A percentile compares a stretch with the other conserved stretches of the same genome.
Evolutionary conservation across 148 eudicot species (phyloP).

Genomic region (Cornus florida): DNA sequence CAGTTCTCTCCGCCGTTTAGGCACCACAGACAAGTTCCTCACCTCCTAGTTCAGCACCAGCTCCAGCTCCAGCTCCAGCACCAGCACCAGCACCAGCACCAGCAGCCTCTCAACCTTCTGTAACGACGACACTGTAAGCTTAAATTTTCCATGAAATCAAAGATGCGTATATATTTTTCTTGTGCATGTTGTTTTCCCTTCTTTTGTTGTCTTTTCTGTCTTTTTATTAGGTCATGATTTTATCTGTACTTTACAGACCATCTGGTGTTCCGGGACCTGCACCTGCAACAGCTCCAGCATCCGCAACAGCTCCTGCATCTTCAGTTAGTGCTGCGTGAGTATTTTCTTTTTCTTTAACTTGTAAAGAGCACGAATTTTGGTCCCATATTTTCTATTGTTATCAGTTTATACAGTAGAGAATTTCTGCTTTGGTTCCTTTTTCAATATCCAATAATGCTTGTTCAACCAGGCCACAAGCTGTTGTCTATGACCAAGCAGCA

Average conservation of each 20-base stretch:
- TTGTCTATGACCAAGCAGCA: conserved; percentile 50
- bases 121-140: conserved; percentile 41
- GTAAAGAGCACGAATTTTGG: neutral
- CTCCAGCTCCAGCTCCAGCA: conserved; percentile 27
- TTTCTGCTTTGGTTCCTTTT: conserved; percentile 1
- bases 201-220: neutral
- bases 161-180: neutral
- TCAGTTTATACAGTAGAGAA: neutral
- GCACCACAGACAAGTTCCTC: conserved; percentile 33
- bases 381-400: neutral
- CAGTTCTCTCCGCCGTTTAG: conserved; percentile 22
- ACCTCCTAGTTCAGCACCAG: conserved; percentile 33
- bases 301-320: conserved; percentile 22
- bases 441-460: neutral
- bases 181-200: conserved; percentile 5
- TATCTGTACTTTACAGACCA: conserved; percentile 36
- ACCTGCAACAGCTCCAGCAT: conserved; percentile 14
- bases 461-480: conserved; percentile 38
- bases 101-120: conserved; percentile 30
- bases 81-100: conserved; percentile 32
- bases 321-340: conserved; percentile 30
- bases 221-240: neutral
- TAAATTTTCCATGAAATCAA: neutral
- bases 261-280: conserved; percentile 30
- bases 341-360: neutral